A percentile compares a stretch with the other conserved stretches of the same genome.
phyloP scores from a whole-genome alignment of 345 rosid species.

The Capsella bursapastoris region DNA sequence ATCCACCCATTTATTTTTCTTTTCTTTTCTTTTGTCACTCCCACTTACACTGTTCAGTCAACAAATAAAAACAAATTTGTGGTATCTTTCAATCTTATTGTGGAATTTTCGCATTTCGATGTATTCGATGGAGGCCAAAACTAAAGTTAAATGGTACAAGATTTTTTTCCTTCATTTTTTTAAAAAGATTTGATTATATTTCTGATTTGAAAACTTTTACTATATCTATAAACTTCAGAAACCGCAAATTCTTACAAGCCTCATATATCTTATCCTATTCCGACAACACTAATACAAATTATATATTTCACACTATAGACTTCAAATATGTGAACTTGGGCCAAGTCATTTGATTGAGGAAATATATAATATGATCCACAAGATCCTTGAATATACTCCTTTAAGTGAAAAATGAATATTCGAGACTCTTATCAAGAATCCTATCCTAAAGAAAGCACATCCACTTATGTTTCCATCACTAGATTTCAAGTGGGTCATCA shows the following conservation, averaged over 20 bases:
- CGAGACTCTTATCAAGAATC: conserved; percentile 35
- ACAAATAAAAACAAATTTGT: conserved; percentile 11
- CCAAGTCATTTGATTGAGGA: background rate
- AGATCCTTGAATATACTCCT: conserved; percentile 27
- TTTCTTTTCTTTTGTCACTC: background rate
- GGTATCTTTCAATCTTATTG: background rate
- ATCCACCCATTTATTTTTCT: conserved; percentile 13
- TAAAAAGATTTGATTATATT: no score
- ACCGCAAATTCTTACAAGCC: background rate
- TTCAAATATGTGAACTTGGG: conserved; percentile 21
- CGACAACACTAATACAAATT: background rate
- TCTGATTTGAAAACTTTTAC: background rate
- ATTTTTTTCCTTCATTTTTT: no score
- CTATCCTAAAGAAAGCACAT: conserved; percentile 30
- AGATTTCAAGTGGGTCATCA: conserved; percentile 38
- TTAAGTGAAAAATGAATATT: conserved; percentile 25
- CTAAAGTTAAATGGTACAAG: background rate
- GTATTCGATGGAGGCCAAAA: conserved; percentile 13
- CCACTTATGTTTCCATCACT: conserved; percentile 36
- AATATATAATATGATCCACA: conserved; percentile 19
- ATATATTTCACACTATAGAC: background rate
- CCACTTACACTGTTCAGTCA: conserved; percentile 13
- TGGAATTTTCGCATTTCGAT: conserved; percentile 18
- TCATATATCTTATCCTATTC: background rate
- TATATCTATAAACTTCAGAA: background rate